phyloP scores from a whole-genome alignment of 1,284 basidiomycete species.

The Heterobasidion irregulare region DNA sequence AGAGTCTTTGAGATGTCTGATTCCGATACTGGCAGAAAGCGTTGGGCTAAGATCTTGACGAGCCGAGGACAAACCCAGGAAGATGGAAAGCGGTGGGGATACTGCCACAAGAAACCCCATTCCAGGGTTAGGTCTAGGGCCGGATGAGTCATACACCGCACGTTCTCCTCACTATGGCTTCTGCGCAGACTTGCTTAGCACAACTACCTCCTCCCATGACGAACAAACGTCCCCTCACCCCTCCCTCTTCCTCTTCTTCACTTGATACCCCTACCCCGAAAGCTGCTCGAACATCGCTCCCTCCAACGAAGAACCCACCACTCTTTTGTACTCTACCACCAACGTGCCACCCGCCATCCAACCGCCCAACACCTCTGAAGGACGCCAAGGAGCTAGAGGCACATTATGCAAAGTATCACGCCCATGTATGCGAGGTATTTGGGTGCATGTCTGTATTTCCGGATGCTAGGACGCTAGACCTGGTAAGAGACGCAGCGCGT shows the following conservation, averaged over 20 bases:
- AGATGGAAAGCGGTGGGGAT: too few relatives aligned
- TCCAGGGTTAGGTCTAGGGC: not conserved
- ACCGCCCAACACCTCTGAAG: conserved; percentile 46
- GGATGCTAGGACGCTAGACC: conserved; percentile 63
- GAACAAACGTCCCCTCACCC: conserved; percentile 2
- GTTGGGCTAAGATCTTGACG: too few relatives aligned
- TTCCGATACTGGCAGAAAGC: too few relatives aligned
- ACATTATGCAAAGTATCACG: conserved; percentile 79
- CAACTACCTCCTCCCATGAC: not conserved
- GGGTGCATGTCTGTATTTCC: conserved; percentile 82
- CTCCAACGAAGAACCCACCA: conserved; percentile 11
- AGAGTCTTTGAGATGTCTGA: too few relatives aligned
- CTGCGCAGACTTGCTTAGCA: too few relatives aligned
- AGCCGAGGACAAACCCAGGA: too few relatives aligned
- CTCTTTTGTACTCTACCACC: conserved; percentile 74
- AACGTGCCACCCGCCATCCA: conserved; percentile 61
- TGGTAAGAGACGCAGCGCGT: conserved; percentile 44
- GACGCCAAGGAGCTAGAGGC: conserved; percentile 62
- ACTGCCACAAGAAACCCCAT: not conserved
- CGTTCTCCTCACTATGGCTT: too few relatives aligned
- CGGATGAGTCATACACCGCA: not conserved
- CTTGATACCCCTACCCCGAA: conserved; percentile 14
- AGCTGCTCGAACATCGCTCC: conserved; percentile 10
- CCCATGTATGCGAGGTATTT: conserved; percentile 66
- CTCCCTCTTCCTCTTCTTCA: conserved; percentile 8